These are phyloP conservation scores for Maudiozyma turicensis DNA, from an alignment of 805 yeast species.

Conservation along the genomic window DNA sequence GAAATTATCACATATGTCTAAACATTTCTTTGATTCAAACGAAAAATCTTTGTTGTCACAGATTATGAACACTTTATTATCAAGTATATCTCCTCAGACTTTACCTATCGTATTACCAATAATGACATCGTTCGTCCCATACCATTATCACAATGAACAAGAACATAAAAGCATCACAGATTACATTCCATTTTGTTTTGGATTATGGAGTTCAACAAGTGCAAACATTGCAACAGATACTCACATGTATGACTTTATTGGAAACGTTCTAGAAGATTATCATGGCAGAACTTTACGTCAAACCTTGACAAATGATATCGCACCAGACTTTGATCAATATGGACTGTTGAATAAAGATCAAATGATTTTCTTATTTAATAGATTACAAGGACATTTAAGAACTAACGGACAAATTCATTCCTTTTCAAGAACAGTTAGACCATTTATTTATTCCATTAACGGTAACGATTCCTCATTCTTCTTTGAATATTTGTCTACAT, in stretches of 20 bases:
- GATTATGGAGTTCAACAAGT: conserved; percentile 56
- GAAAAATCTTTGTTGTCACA: conserved; percentile 33
- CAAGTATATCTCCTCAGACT: conserved; percentile 44
- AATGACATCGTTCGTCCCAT: conserved; percentile 48
- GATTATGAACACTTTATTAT: conserved; percentile 41
- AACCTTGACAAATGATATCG: background rate
- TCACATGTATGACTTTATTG: conserved; percentile 55
- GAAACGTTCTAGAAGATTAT: conserved; percentile 45
- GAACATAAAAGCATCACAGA: conserved; percentile 41
- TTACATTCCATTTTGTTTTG: conserved; percentile 58
- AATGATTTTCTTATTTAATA: conserved; percentile 47
- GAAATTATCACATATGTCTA: conserved; percentile 45
- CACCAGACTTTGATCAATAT: conserved; percentile 42
- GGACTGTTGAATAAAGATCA: conserved; percentile 65
- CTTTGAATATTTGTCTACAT: conserved; percentile 41
- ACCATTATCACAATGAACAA: conserved; percentile 18
- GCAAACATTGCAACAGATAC: conserved; percentile 46
- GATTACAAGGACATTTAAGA: conserved; percentile 36
- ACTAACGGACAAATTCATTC: conserved; percentile 33
- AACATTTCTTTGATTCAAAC: conserved; percentile 41
- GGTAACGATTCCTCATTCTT: conserved; percentile 40
- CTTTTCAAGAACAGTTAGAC: conserved; percentile 40
- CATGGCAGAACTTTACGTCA: conserved; percentile 25
- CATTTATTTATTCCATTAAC: conserved; percentile 47
- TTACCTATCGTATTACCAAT: conserved; percentile 43